Conservation (phyloP, 805 yeast species). For the Wickerhamia fluorescens region DNA sequence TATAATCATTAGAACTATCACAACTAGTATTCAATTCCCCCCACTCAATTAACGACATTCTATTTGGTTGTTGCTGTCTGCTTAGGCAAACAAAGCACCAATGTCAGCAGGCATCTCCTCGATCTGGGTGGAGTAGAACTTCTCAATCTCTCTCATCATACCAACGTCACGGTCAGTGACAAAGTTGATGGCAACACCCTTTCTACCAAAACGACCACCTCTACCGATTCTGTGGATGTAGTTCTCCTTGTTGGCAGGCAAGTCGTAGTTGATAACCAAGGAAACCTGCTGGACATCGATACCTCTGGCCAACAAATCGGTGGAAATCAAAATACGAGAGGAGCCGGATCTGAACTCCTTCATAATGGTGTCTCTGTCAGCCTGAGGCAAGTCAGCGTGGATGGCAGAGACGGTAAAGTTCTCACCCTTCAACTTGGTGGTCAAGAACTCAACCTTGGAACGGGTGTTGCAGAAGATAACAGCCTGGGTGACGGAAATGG, state of each 20-base stretch:
- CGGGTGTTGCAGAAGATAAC: conserved; percentile 96
- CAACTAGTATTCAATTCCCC: no score
- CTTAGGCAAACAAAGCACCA: conserved; percentile 43
- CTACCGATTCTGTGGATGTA: conserved; percentile 97
- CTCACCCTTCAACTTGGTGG: conserved; percentile 84
- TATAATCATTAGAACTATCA: no score
- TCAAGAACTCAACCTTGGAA: conserved; percentile 82
- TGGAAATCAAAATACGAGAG: conserved; percentile 88
- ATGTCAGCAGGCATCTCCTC: conserved; percentile 72
- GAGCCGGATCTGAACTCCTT: conserved; percentile 90
- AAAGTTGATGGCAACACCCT: conserved; percentile 96
- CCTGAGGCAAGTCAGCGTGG: conserved; percentile 96
- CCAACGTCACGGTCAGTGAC: conserved; percentile 74
- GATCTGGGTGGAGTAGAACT: conserved; percentile 66
- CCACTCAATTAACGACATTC: no score
- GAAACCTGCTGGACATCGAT: conserved; percentile 98
- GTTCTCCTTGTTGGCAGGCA: conserved; percentile 90
- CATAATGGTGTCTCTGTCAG: conserved; percentile 92
- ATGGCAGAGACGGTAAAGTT: conserved; percentile 91
- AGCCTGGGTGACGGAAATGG: conserved; percentile 92
- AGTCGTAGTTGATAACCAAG: conserved; percentile 88
- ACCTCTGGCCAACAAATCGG: conserved; percentile 98
- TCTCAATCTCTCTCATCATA: conserved; percentile 67
- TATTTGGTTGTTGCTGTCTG: no score
- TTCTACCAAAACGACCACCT: conserved; percentile 97